Base-by-base conservation (phyloP, 805 yeast genomes). In the Barnettozyma pratensis region DNA sequence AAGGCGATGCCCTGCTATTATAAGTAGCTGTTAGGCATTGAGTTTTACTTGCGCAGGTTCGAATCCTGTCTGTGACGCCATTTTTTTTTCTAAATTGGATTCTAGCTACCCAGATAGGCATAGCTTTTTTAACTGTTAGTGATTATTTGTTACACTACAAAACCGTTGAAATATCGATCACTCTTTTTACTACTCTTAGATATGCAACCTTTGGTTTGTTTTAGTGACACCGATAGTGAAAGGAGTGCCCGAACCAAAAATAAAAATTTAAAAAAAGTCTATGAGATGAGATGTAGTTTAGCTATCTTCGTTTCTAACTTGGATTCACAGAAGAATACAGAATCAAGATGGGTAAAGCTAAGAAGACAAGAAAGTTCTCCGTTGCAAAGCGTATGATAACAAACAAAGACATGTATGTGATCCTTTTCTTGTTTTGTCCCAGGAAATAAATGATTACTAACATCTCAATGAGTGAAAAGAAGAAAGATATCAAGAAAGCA, bases 11-110 rank as follows among this genome's bases (percentile, higher is more conserved):
- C 88, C 90, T 83, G 88, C 89, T 83, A 81, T 73, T 62, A 57
- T 56, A 52, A 59, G 65, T 57, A 74, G 80, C 74, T 74, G 76
- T 69, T 71, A 83, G 89, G 88, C 87, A 80, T 81, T 83, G 87
- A 85, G 88, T 80, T 83, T 75, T 83, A 81, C 88, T 85, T 80
- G 83, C 96, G 96, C 96, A 88, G 95, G 96, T 88, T 88, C 96
- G 96, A 88, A 88, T 88, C 96, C 95, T 88, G 96, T 87, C 95
- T 85, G 95, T 88, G 87, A 86, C 96, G 96, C 58, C 65, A 68
- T 72, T 72, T 78, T 73, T 79, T 79, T 77, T 67, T 14, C 11
- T 31, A 2, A 8, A 31, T 31, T 31, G 8, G 8, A 31, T 2
- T 31, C 8, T 11, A 31, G 8, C 11, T 31, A 31, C 8, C 3